Evolutionary conservation across 2,329 filamentous ascomycete species (phyloP).

Genomic region (Aspergillus sp.): DNA sequence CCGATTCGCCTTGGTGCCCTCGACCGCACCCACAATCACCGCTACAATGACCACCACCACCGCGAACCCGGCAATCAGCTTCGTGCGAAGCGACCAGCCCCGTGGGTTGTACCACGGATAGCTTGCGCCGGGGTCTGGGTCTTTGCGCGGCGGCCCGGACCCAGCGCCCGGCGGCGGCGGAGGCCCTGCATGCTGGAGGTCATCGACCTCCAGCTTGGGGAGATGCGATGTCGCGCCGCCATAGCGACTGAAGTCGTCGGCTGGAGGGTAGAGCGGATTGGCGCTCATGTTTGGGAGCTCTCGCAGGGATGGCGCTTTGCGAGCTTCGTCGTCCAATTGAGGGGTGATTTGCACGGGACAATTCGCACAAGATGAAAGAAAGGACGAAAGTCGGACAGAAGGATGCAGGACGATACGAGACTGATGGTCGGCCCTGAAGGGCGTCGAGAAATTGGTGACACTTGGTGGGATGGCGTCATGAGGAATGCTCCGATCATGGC

Average conservation of each 20-base stretch:
- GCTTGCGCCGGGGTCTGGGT: not conserved
- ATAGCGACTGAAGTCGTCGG: constrained; percentile 21
- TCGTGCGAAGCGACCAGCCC: constrained; percentile 55
- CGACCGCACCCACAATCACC: constrained; percentile 46
- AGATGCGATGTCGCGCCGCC: constrained; percentile 18
- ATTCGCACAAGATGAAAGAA: not conserved
- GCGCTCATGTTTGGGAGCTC: constrained; percentile 11
- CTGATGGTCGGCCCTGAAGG: not conserved
- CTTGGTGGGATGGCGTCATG: constrained; percentile 10
- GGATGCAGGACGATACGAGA: not conserved
- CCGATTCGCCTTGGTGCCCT: constrained; percentile 34
- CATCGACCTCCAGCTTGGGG: constrained; percentile 15
- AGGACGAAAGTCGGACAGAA: not conserved
- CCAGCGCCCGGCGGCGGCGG: constrained; percentile 12
- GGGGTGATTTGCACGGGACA: not conserved
- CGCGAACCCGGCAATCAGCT: constrained; percentile 44
- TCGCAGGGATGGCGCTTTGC: not conserved
- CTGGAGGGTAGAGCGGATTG: constrained; percentile 11
- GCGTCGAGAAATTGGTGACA: not conserved
- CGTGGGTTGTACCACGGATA: constrained; percentile 48
- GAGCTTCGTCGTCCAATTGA: not conserved
- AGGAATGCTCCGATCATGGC: constrained; percentile 15
- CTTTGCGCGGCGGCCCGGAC: not conserved
- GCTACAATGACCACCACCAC: constrained; percentile 47
- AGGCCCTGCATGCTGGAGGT: constrained; percentile 16